Base-by-base conservation (phyloP, 805 yeast genomes). In the Wickerhamomyces chaumierensis region DNA sequence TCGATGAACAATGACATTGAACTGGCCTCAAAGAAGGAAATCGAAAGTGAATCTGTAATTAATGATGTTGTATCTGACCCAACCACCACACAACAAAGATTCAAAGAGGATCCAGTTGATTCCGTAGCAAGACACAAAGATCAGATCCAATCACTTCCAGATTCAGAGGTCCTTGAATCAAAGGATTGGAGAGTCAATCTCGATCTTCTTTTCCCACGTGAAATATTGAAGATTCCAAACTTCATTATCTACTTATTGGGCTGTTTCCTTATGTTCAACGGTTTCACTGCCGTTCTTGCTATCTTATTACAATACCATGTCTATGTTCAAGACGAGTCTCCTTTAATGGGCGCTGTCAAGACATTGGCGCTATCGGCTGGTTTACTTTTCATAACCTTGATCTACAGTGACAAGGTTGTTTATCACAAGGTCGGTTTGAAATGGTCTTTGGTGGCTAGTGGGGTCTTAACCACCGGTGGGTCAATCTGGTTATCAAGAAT, bases 301-400 rank as follows among this genome's bases (percentile, higher is more conserved):
- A 8, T 25, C 5, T 8, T 13, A 9, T 13, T 25, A 5, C 53
- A 60, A 23, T 59, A 57, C 36, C 48, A 58, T 32, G 44, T 47
- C 29, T 48, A 44, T 31, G 42, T 57, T 14, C 56, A 58, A 2
- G 40, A 42, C 9, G 45, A 59, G 33, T 44, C 61, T 5, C 52
- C 65, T 0, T 38, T 68, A 6, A 36, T 63, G 4, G 50, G 68
- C 1, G 62, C 63, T 1, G 48, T 63, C 2, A 66, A 63, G 40
- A 39, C 52, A 2, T 39, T 66, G 1, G 65, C 71, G 3, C 18
- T 58, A 5, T 40, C 61, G 2, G 42, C 58, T 15, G 67, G 64
- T 2, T 38, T 61, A 34, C 32, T 48, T 2, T 4, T 51, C 13
- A 60, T 61, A 2, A 47, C 63, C 11, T 6, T 47, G 3, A 12